Evolutionary conservation across 2,329 filamentous ascomycete genomes (phyloP), one percentile per base, ranked within the genome.

Genomic region (Diaporthe citriasiana): DNA sequence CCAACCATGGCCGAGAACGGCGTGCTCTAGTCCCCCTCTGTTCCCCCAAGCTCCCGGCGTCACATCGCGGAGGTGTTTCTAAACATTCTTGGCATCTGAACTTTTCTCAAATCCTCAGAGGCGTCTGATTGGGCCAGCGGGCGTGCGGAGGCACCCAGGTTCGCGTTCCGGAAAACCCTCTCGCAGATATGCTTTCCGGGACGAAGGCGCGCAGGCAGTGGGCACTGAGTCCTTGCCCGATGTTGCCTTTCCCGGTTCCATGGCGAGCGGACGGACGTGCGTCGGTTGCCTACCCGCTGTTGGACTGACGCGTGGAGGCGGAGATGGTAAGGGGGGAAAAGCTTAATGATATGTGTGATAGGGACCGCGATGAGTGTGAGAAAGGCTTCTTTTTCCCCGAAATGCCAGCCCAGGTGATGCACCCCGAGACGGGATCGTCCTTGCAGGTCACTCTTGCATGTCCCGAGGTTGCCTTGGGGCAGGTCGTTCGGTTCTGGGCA

Each of bases 61-160:
- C 42, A 66, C 60, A 66, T 35, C 60, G 35, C 60, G 60, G 60
- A 66, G 60, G 60, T 38, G 63, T 66, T 66, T 66, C 63, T 27
- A 66, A 66, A 66, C 63, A 66, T 51, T 27, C 63, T 66, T 66
- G 63, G 63, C 63, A 66, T 66, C 63, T 66, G 63, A 66, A 51
- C 45, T 51, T 51, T 66, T 51, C 12, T 51, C 63, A 38, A 66
- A 51, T 66, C 15, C 63, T 22, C 15, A 51, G 45, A 38, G 7
- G 33, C 42, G 45, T 25, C 63, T 38, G 45, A 66, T 66, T 66
- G 63, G 63, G 33, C 33, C 63, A 53, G 63, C 45, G 33, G 45
- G 45, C 60, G 63, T 51, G 63, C 63, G 45, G 63, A 66, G 45
- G 63, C 63, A 60, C 57, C 63, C 45, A 45, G 45, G 63, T 51